phyloP scores from a whole-genome alignment of 768 basidiomycete genomes.

The Pleurotus djamor region DNA sequence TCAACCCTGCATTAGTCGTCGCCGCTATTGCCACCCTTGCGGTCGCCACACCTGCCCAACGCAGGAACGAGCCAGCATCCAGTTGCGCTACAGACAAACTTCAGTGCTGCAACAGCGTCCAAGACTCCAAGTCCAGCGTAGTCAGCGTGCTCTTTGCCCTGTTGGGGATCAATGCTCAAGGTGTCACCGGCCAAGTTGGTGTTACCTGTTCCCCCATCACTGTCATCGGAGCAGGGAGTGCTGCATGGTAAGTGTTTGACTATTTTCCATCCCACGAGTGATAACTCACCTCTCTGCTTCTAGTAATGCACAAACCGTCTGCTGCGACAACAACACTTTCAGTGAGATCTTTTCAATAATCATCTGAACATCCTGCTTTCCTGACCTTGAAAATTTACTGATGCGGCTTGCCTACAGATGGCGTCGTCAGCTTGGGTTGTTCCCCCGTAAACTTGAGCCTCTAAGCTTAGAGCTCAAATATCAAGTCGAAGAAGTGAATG shows the following conservation, averaged over 20 bases:
- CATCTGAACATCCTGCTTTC: neutral
- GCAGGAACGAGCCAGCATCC: no score
- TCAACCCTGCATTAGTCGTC: slow-evolving; percentile 8
- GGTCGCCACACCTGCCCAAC: slow-evolving; percentile 13
- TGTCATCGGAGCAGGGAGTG: slow-evolving; percentile 17
- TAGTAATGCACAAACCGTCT: slow-evolving; percentile 25
- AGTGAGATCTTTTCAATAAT: slow-evolving; percentile 12
- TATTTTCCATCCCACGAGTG: neutral
- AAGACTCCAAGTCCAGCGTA: neutral
- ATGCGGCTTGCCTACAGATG: slow-evolving; percentile 1
- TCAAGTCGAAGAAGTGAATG: no score
- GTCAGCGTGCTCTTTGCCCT: slow-evolving; percentile 13
- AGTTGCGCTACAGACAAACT: no score
- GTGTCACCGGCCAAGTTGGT: slow-evolving; percentile 21
- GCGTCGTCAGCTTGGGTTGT: slow-evolving; percentile 10
- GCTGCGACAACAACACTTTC: slow-evolving; percentile 24
- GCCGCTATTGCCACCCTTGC: slow-evolving; percentile 15
- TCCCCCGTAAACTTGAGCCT: slow-evolving; percentile 18
- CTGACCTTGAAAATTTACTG: neutral
- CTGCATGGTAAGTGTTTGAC: slow-evolving; percentile 16
- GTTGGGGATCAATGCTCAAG: slow-evolving; percentile 18
- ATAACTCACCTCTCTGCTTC: neutral
- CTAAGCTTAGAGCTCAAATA: neutral
- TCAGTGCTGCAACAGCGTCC: slow-evolving; percentile 16
- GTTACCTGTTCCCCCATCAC: slow-evolving; percentile 23